These are phyloP conservation scores for Eustoma russellianum DNA, from an alignment of 257 asterid species.

Conservation along the genomic window DNA sequence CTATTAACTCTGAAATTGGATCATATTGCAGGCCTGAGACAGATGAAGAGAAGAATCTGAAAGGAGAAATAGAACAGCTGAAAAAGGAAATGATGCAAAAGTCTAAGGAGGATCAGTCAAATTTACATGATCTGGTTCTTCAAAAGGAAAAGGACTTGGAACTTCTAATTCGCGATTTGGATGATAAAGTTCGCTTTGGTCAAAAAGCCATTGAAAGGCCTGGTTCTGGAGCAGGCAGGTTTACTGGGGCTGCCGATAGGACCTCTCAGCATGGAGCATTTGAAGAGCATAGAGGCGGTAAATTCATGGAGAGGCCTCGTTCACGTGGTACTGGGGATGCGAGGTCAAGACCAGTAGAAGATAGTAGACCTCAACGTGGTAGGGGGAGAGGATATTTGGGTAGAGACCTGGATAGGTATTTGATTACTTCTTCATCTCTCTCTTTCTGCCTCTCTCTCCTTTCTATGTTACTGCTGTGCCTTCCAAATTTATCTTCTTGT, in stretches of 20 bases:
- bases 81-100: slow-evolving; percentile 40
- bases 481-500: not conserved
- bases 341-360: slow-evolving; percentile 50
- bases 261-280: slow-evolving; percentile 51
- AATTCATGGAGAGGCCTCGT: slow-evolving; percentile 70
- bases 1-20: slow-evolving; percentile 8
- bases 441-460: slow-evolving; percentile 6
- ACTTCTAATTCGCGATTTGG: slow-evolving; percentile 55
- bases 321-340: slow-evolving; percentile 73
- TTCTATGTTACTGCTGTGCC: slow-evolving; percentile 4
- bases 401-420: slow-evolving; percentile 74
- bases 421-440: not conserved
- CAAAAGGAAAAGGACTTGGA: slow-evolving; percentile 65
- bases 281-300: slow-evolving; percentile 61
- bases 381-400: slow-evolving; percentile 73
- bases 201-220: slow-evolving; percentile 66
- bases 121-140: slow-evolving; percentile 33
- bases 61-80: slow-evolving; percentile 63
- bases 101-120: slow-evolving; percentile 36
- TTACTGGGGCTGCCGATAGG: slow-evolving; percentile 41
- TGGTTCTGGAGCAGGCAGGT: slow-evolving; percentile 64
- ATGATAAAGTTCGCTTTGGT: slow-evolving; percentile 72
- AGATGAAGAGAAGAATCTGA: slow-evolving; percentile 79
- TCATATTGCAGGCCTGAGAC: slow-evolving; percentile 60
- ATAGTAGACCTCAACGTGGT: slow-evolving; percentile 71